A percentile compares a stretch with the other conserved stretches of the same genome.
phyloP scores from a whole-genome alignment of 1,284 basidiomycete genomes.

The Cerrena zonata region DNA sequence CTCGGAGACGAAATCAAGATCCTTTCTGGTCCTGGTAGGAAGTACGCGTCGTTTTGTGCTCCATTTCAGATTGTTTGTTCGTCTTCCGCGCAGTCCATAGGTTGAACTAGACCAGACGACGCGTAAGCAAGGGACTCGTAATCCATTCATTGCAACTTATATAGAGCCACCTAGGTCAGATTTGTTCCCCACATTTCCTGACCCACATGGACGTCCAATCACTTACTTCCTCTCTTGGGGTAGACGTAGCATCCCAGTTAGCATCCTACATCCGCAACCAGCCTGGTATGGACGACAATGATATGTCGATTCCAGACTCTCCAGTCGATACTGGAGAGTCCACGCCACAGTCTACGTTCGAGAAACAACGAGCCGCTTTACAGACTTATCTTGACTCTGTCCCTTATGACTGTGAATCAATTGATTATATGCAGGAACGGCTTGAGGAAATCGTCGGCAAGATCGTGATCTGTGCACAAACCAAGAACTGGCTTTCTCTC shows the following conservation, averaged over 20 bases:
- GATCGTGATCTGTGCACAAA: constrained; percentile 67
- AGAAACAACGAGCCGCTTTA: constrained; percentile 53
- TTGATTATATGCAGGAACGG: constrained; percentile 70
- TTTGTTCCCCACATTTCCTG: constrained; percentile 1
- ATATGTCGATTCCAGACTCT: constrained; percentile 42
- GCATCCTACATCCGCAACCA: background rate
- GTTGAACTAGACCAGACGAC: constrained; percentile 10
- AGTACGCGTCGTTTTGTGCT: constrained; percentile 3
- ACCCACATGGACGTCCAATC: constrained; percentile 13
- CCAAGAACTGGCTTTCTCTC: constrained; percentile 70
- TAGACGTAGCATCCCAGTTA: constrained; percentile 1
- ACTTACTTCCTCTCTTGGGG: constrained; percentile 3
- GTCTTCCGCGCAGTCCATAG: background rate
- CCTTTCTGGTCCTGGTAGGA: background rate
- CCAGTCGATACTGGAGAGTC: constrained; percentile 29
- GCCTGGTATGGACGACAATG: constrained; percentile 46
- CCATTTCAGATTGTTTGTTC: constrained; percentile 4
- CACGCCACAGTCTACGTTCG: constrained; percentile 31
- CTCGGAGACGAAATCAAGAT: background rate
- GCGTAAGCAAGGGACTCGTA: constrained; percentile 24
- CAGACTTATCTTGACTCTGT: constrained; percentile 61
- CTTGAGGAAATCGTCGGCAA: constrained; percentile 71
- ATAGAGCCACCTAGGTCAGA: constrained; percentile 9
- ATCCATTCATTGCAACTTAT: constrained; percentile 9
- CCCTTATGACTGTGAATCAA: constrained; percentile 75